Base-by-base conservation (phyloP, 2,329 filamentous ascomycete species). In the Passalora sequoiae region DNA sequence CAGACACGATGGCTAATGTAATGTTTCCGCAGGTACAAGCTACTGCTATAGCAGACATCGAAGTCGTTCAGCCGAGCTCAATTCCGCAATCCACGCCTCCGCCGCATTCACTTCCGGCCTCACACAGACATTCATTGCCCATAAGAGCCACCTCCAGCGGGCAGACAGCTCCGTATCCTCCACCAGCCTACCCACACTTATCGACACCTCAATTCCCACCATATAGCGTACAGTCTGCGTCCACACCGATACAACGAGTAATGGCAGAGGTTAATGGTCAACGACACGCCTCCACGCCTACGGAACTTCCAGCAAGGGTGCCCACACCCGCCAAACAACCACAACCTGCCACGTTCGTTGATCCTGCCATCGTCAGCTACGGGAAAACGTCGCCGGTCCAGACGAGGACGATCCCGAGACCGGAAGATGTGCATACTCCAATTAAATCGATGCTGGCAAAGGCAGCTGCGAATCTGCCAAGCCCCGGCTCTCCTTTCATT, bases 281-380 rank as follows among this genome's bases (percentile, higher is more conserved):
- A 9, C 53, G 43, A 20, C 32, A 46, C 20, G 39, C 39, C 10
- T 47, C 50, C 9, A 30, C 47, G 31, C 46, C 47, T 7, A 44
- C 27, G n/a, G 37, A 54, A 61, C 16, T 39, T 20, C 49, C 50
- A 19, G 22, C 43, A 20, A 27, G 50, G 40, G 40, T 39, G 13
- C 41, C 44, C 39, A 35, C 46, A 63, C 68, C 50, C 55, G 68
- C 58, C 22, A 47, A 55, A n/a, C 59, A 57, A 24, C 60, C 70
- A n/a, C 59, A 57, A 24, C 60, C 70, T 16, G 38, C 58, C 21
- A 57, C 71, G 0, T 88, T 92, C 58, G 75, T 83, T n/a, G 87
- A 94, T 57, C 87, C 87, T 8, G 87, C 87, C 3, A 94, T 94
- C 43, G 62, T 94, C 33, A 89, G 86, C 60, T 77, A 86, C 61